Evolutionary conservation across 805 yeast genomes (phyloP).

Genomic region (Lipomyces mesembrius): DNA sequence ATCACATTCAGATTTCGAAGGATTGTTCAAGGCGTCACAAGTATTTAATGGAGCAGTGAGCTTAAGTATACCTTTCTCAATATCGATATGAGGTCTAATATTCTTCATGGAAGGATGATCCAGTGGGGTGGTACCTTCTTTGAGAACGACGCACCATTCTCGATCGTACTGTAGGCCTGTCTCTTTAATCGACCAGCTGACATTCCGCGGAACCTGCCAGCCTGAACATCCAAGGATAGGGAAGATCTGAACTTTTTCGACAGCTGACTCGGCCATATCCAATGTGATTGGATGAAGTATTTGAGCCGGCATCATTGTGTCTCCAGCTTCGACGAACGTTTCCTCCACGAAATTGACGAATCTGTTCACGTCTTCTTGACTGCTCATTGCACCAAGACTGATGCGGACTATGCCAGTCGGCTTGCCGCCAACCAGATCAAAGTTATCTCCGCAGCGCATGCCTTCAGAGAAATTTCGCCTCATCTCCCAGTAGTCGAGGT

Average conservation of each 20-base stretch:
- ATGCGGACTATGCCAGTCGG: constrained; percentile 6
- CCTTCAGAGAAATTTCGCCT: constrained; percentile 5
- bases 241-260: background rate
- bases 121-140: background rate
- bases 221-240: constrained; percentile 1
- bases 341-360: constrained; percentile 2
- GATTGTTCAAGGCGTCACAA: background rate
- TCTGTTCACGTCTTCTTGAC: constrained; percentile 4
- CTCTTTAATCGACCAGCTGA: background rate
- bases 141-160: constrained; percentile 3
- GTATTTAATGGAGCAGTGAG: background rate
- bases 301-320: background rate
- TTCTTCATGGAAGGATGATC: background rate
- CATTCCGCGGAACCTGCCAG: constrained; percentile 2
- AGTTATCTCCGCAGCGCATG: background rate
- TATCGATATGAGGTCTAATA: background rate
- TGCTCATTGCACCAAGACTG: constrained; percentile 11
- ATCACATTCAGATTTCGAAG: background rate
- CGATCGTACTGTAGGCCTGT: background rate
- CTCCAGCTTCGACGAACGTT: background rate
- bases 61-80: constrained; percentile 5
- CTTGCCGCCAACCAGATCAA: constrained; percentile 1
- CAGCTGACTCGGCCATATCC: background rate
- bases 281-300: background rate
- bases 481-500: constrained; percentile 6